Conservation (phyloP, 495 filamentous ascomycete genomes). For the Hyphodiscus hymeniophilus region DNA sequence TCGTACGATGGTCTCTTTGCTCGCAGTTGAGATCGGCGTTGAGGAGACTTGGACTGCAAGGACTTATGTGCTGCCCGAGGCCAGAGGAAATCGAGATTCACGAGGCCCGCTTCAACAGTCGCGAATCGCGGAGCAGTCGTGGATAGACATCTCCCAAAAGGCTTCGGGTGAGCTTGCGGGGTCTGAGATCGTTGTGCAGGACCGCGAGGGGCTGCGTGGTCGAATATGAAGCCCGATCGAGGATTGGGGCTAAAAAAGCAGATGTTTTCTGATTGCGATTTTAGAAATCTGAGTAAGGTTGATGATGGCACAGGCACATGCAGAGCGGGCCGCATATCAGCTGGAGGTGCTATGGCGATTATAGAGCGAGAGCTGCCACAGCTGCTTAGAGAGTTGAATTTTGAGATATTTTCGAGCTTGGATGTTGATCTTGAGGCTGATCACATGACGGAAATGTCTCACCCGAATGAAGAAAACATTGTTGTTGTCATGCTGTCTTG, state of each 20-base stretch:
- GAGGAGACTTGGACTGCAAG: conserved; percentile 2
- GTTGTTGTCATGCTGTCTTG: too few species aligned
- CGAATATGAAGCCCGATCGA: conserved; percentile 23
- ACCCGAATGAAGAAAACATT: neutral
- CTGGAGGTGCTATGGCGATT: conserved; percentile 10
- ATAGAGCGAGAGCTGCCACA: neutral
- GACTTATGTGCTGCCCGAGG: conserved; percentile 22
- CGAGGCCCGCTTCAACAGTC: conserved; percentile 32
- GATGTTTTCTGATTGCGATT: conserved; percentile 46
- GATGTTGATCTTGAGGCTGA: conserved; percentile 3
- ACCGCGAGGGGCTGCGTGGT: conserved; percentile 19
- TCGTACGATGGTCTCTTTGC: conserved; percentile 6
- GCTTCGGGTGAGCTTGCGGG: neutral
- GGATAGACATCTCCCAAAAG: conserved; percentile 16
- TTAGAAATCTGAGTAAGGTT: conserved; percentile 52
- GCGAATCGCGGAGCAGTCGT: conserved; percentile 12
- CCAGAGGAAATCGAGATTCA: conserved; percentile 37
- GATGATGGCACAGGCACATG: conserved; percentile 43
- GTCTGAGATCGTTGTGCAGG: neutral
- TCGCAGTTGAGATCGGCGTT: conserved; percentile 4
- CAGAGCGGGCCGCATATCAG: conserved; percentile 27
- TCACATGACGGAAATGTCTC: conserved; percentile 14
- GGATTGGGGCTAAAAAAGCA: conserved; percentile 41
- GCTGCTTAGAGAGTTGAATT: neutral
- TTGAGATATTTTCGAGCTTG: conserved; percentile 13